Evolutionary conservation across 1,284 basidiomycete genomes (phyloP), one percentile per base, ranked within the genome.

Genomic region (Coniferiporia weirii): DNA sequence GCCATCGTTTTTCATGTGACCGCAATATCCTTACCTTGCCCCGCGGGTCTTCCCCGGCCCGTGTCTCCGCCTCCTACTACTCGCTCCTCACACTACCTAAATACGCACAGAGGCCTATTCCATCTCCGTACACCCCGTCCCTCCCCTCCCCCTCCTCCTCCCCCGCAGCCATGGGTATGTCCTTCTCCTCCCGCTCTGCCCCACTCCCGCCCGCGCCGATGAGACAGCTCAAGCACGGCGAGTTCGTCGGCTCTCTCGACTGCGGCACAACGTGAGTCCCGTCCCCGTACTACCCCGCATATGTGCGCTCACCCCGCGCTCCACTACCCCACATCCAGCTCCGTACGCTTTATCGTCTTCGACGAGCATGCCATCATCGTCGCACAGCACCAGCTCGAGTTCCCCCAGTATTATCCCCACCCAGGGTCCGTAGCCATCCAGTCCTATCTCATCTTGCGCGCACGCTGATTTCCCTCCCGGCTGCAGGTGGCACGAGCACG

Each of bases 301-400:
- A 15, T 40, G 43, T 38, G 12, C 47, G 57, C 56, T 63, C 64
- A 52, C 45, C 40, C 40, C 34, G 50, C 53, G 27, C 27, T 27
- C 27, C 27, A 27, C 27, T 27, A 27, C 27, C 27, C 27, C 27
- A 5, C 36, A 54, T 50, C 36, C 68, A 96, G 93, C 19, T 96
- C 94, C 13, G 92, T 94, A 19, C 87, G 95, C 51, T 98, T 97
- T 74, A 95, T 98, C 69, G 76, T 98, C 64, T 98, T 98, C 71
- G 88, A 99, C 78, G 79, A 89, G 69, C 78, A 89, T 67, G 96
- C 95, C 35, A 82, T 94, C 67, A 91, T 98, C 65, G 76, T 97
- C 61, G 89, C 91, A 1, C 84, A 91, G 70, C 85, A 92, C 69
- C 95, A 97, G 72, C 79, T 87, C 19, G 94, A 97, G 71, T 96